Percentiles rank a stretch among this genome's conserved stretches.
phyloP scores from a whole-genome alignment of 352 stramenopile species.

The Pilasporangium apinafurcum region DNA sequence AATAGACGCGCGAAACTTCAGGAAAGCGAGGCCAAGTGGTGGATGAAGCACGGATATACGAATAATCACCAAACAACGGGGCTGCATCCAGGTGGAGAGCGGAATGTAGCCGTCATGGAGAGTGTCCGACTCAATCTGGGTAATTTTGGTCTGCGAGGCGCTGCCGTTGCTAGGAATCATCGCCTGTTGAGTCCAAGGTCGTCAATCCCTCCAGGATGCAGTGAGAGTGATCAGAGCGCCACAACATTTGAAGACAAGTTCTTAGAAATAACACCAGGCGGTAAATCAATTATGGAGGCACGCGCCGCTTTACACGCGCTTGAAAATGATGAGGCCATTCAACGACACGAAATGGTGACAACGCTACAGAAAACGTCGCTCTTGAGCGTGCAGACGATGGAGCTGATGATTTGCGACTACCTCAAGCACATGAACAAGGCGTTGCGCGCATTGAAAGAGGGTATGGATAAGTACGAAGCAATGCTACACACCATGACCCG shows the following conservation, averaged over 20 bases:
- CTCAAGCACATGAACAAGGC: slow-evolving; percentile 29
- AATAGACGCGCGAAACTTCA: slow-evolving; percentile 11
- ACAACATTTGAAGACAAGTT: background rate
- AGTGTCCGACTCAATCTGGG: slow-evolving; percentile 5
- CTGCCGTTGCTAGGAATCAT: slow-evolving; percentile 5
- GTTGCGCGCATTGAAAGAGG: slow-evolving; percentile 7
- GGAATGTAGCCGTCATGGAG: slow-evolving; percentile 1
- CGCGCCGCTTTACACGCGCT: slow-evolving; percentile 10
- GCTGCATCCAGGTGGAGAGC: background rate
- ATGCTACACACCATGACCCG: no score
- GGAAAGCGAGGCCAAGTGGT: slow-evolving; percentile 17
- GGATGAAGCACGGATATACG: no score
- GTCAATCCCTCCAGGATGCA: background rate
- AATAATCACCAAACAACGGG: no score
- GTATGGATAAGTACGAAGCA: background rate
- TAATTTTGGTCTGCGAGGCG: slow-evolving; percentile 18
- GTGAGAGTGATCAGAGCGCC: background rate
- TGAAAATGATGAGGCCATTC: slow-evolving; percentile 19
- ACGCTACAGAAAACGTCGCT: slow-evolving; percentile 30
- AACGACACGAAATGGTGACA: slow-evolving; percentile 21
- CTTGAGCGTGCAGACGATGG: slow-evolving; percentile 46
- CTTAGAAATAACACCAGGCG: background rate
- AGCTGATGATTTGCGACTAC: slow-evolving; percentile 47
- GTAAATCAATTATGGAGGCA: slow-evolving; percentile 16
- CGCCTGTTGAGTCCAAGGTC: background rate